phyloP scores from a whole-genome alignment of 768 basidiomycete species.

The Suillus lakei region DNA sequence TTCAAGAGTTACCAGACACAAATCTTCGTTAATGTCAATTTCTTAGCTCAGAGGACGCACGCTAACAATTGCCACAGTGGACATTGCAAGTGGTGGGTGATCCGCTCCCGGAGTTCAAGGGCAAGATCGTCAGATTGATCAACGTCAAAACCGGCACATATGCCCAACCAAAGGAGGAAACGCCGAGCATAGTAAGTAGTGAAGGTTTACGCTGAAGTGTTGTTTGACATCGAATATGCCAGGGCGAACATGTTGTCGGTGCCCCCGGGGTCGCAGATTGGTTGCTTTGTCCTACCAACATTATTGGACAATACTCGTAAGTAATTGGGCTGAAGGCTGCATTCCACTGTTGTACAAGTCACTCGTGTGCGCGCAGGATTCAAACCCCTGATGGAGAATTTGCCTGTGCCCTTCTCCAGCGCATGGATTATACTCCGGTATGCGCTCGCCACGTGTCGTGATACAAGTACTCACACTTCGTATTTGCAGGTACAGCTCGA shows the following conservation, averaged over 20 bases:
- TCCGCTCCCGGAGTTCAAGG: no score
- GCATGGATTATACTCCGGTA: background rate
- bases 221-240: background rate
- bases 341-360: background rate
- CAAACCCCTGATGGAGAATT: background rate
- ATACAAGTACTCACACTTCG: background rate
- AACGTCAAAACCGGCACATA: background rate
- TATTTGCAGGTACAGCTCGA: background rate
- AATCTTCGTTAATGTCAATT: background rate
- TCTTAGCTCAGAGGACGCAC: background rate
- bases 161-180: background rate
- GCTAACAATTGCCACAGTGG: background rate
- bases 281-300: background rate
- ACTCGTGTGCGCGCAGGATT: background rate
- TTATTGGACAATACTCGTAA: background rate
- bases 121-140: background rate
- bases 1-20: background rate
- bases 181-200: background rate
- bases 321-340: background rate
- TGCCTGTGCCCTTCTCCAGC: background rate
- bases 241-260: background rate
- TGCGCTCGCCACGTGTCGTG: background rate
- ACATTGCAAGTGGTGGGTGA: background rate
- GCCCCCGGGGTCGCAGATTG: background rate
- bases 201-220: background rate